phyloP scores from a whole-genome alignment of 139 green algal genomes.

The Chlamydomonas sphaeroides region DNA sequence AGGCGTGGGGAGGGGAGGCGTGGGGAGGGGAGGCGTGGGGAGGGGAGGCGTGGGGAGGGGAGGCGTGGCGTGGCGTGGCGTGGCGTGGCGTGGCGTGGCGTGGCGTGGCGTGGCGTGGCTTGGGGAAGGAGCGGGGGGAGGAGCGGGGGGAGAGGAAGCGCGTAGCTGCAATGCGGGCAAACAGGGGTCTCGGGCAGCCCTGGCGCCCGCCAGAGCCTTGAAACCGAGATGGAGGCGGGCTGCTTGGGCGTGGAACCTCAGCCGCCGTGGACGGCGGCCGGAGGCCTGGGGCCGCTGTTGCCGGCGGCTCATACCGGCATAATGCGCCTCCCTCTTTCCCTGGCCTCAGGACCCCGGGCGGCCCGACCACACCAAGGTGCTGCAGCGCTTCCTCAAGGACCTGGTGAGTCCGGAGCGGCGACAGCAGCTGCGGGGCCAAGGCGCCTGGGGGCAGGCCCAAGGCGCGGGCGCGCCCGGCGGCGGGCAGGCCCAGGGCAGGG shows the following conservation, averaged over 20 bases:
- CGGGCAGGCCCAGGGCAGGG: background rate
- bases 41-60: too few relatives aligned
- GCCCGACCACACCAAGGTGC: conserved; percentile 40
- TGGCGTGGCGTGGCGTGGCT: too few relatives aligned
- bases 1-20: too few relatives aligned
- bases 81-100: background rate
- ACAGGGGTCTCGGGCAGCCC: too few relatives aligned
- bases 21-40: too few relatives aligned
- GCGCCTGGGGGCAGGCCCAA: background rate
- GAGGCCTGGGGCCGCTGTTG: background rate
- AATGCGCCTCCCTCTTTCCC: background rate
- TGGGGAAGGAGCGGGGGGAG: too few relatives aligned
- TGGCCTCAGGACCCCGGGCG: conserved; percentile 6
- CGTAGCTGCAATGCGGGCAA: too few relatives aligned
- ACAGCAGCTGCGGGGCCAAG: background rate
- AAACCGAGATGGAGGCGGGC: too few relatives aligned
- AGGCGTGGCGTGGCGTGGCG: background rate
- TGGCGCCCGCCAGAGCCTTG: too few relatives aligned
- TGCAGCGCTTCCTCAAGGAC: conserved; percentile 43
- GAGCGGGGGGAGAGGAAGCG: too few relatives aligned
- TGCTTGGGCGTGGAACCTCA: too few relatives aligned
- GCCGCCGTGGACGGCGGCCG: too few relatives aligned
- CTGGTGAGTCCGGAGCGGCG: conserved; percentile 1
- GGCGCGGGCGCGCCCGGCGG: background rate
- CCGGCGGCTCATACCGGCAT: background rate